Percentiles rank a stretch among this genome's conserved stretches.
phyloP scores from a whole-genome alignment of 495 filamentous ascomycete genomes.

The Aspergillus cristatus region DNA sequence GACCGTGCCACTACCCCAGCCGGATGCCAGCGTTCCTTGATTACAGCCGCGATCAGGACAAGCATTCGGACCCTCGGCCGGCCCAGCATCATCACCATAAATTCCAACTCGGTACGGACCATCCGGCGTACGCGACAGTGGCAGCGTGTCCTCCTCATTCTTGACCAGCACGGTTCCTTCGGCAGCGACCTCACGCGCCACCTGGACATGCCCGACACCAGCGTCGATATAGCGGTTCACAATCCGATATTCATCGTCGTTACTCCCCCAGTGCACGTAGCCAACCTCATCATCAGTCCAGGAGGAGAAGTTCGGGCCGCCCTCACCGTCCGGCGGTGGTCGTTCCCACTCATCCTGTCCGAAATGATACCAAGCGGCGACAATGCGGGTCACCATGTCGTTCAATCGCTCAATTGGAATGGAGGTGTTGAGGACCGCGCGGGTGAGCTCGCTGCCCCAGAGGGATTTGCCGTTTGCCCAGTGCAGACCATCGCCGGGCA shows the following conservation, averaged over 20 bases:
- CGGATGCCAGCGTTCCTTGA: constrained; percentile 70
- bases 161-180: constrained; percentile 85
- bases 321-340: constrained; percentile 47
- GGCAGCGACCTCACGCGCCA: constrained; percentile 65
- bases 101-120: constrained; percentile 55
- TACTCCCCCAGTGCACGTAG: constrained; percentile 54
- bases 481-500: constrained; percentile 80
- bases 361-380: constrained; percentile 87
- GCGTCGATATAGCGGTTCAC: constrained; percentile 77
- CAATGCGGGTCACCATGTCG: constrained; percentile 89
- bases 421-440: constrained; percentile 70
- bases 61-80: constrained; percentile 59
- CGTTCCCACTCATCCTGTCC: constrained; percentile 65
- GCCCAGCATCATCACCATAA: constrained; percentile 77
- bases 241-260: constrained; percentile 41
- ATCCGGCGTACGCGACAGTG: constrained; percentile 44
- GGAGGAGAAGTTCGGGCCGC: constrained; percentile 82
- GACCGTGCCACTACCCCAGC: constrained; percentile 87
- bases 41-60: constrained; percentile 76
- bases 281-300: constrained; percentile 71
- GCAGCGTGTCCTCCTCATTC: constrained; percentile 55
- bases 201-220: constrained; percentile 50
- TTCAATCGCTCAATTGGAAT: constrained; percentile 76
- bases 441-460: constrained; percentile 72
- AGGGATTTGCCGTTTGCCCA: constrained; percentile 73